A percentile compares a stretch with the other conserved stretches of the same genome.
phyloP scores from a whole-genome alignment of 345 rosid genomes.

The Boechera stricta region DNA sequence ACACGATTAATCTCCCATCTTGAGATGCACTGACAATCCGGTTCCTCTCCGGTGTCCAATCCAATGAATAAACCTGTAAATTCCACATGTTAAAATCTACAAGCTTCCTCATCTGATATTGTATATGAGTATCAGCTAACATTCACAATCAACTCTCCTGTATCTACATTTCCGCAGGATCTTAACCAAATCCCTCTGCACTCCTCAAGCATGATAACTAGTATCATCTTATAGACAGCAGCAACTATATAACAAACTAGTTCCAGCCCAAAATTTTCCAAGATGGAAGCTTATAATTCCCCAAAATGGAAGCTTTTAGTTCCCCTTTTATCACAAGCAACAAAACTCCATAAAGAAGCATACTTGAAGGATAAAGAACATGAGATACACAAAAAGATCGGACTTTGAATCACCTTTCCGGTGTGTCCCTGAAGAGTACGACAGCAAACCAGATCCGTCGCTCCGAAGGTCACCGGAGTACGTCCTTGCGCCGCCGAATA shows the following conservation, averaged over 20 bases:
- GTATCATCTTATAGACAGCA: background rate
- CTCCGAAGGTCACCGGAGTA: slow-evolving; percentile 73
- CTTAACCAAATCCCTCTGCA: slow-evolving; percentile 2
- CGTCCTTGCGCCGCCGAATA: slow-evolving; percentile 70
- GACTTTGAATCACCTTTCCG: slow-evolving; percentile 64
- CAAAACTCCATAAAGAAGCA: slow-evolving; percentile 20
- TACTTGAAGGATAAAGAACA: slow-evolving; percentile 9
- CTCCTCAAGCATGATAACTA: background rate
- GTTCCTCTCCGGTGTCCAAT: slow-evolving; percentile 89
- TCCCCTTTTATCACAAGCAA: slow-evolving; percentile 12
- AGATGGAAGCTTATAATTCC: background rate
- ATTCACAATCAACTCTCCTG: background rate
- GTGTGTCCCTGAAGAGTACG: slow-evolving; percentile 96
- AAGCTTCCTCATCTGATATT: slow-evolving; percentile 8
- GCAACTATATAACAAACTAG: background rate
- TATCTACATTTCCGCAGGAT: background rate
- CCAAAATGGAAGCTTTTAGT: background rate
- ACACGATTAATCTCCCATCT: slow-evolving; percentile 90
- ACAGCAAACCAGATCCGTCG: slow-evolving; percentile 95
- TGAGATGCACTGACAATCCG: slow-evolving; percentile 95
- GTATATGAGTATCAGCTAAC: background rate
- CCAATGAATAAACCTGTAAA: slow-evolving; percentile 83
- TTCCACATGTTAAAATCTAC: slow-evolving; percentile 23
- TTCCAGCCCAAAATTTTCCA: background rate
- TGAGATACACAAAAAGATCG: background rate